A percentile compares a stretch with the other conserved stretches of the same genome.
These are phyloP conservation scores for Sporothrix humicola DNA, from an alignment of 2,329 filamentous ascomycete species.

Conservation along the genomic window DNA sequence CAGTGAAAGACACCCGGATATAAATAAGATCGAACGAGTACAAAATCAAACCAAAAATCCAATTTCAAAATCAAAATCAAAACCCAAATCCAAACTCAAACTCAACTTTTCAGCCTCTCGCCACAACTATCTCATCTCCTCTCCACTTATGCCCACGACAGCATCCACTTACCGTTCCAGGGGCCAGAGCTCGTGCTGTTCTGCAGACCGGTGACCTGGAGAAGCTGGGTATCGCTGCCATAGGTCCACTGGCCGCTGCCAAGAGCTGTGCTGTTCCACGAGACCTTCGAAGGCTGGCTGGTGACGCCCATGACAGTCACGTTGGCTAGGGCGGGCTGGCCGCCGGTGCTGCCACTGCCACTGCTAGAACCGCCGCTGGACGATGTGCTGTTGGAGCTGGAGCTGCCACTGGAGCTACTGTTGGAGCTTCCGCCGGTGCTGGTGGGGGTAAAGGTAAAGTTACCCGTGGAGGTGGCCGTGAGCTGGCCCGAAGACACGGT, in stretches of 20 bases:
- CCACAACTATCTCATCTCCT: neutral
- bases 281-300: slow-evolving; percentile 50
- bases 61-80: neutral
- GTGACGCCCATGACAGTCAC: slow-evolving; percentile 67
- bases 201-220: slow-evolving; percentile 59
- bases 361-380: neutral
- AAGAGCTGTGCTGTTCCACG: slow-evolving; percentile 57
- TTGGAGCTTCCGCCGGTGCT: slow-evolving; percentile 42
- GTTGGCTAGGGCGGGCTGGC: slow-evolving; percentile 56
- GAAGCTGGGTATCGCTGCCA: slow-evolving; percentile 52
- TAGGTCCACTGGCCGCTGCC: slow-evolving; percentile 53
- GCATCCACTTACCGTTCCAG: slow-evolving; percentile 63
- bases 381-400: neutral
- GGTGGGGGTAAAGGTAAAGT: slow-evolving; percentile 53
- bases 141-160: slow-evolving; percentile 55
- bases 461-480: slow-evolving; percentile 55
- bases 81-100: neutral
- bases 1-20: neutral
- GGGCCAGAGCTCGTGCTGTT: slow-evolving; percentile 58
- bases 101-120: neutral
- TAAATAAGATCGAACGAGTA: neutral
- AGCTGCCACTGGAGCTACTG: slow-evolving; percentile 46
- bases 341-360: no score
- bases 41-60: no score
- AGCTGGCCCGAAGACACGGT: slow-evolving; percentile 43